Evolutionary conservation across 2,329 filamentous ascomycete species (phyloP).

Genomic region (Akanthomyces lecanii): DNA sequence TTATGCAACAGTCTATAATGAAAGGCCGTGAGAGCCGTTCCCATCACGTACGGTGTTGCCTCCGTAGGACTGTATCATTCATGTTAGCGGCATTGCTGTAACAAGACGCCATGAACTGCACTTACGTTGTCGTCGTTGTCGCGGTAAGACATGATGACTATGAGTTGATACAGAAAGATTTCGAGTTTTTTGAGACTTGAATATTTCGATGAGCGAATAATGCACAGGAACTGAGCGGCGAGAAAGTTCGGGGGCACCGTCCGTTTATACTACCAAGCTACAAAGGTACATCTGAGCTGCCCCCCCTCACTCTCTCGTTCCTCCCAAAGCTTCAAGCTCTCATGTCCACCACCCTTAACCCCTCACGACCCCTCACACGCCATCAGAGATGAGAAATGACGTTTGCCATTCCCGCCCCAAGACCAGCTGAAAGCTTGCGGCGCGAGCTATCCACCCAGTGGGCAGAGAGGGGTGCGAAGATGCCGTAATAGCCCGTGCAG

Average conservation of each 20-base stretch:
- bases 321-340: conserved; percentile 2
- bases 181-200: not conserved
- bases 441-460: conserved; percentile 3
- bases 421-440: conserved; percentile 8
- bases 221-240: not conserved
- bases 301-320: not conserved
- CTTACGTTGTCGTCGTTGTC: conserved; percentile 36
- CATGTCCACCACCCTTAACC: not conserved
- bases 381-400: conserved; percentile 13
- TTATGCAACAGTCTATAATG: too few relatives aligned
- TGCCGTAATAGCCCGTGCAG: conserved; percentile 9
- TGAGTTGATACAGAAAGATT: not conserved
- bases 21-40: not conserved
- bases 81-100: conserved; percentile 6
- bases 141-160: conserved; percentile 43
- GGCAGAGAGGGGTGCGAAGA: not conserved
- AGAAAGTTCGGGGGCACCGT: not conserved
- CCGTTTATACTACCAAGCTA: conserved; percentile 14
- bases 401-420: conserved; percentile 1
- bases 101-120: not conserved
- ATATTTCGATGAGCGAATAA: not conserved
- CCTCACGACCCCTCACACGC: conserved; percentile 14
- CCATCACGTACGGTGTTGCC: conserved; percentile 25
- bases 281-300: conserved; percentile 13
- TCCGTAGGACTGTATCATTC: conserved; percentile 26